Conservation (phyloP, 2,329 filamentous ascomycete genomes). For the Rugonectria rugulosa region DNA sequence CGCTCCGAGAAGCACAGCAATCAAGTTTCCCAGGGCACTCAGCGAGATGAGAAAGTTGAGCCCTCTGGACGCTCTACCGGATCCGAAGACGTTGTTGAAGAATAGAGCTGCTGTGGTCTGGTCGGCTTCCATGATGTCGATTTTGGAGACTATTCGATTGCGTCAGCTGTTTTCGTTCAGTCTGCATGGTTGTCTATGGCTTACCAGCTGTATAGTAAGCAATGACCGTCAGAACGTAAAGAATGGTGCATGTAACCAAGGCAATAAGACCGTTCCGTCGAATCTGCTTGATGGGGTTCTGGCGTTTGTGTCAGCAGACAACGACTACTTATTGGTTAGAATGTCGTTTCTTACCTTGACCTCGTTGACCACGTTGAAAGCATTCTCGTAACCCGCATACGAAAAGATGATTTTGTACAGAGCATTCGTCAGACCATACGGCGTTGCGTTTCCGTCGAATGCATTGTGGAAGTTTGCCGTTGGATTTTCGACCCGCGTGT, state of each 20-base stretch:
- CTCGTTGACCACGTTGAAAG: conserved; percentile 69
- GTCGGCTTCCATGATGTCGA: conserved; percentile 57
- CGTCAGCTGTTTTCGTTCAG: not conserved
- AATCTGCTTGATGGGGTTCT: conserved; percentile 64
- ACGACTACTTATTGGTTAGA: no score
- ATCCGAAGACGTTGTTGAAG: conserved; percentile 66
- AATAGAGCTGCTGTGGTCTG: conserved; percentile 64
- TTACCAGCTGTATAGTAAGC: conserved; percentile 64
- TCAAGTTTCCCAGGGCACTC: conserved; percentile 64
- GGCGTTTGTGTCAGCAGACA: conserved; percentile 29
- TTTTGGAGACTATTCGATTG: conserved; percentile 59
- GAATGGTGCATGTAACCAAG: conserved; percentile 56
- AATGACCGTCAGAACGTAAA: conserved; percentile 66
- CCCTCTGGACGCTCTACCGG: conserved; percentile 54
- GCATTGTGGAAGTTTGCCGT: conserved; percentile 45
- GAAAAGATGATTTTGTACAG: conserved; percentile 66
- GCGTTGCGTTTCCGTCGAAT: conserved; percentile 39
- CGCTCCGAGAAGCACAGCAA: conserved; percentile 61
- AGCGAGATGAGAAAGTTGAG: conserved; percentile 66
- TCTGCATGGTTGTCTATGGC: not conserved
- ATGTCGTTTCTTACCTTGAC: conserved; percentile 31
- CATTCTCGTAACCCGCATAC: conserved; percentile 64
- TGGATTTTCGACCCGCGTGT: conserved; percentile 42
- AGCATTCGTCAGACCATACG: conserved; percentile 49
- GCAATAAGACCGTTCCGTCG: conserved; percentile 58